Evolutionary conservation across 106 monocot genomes (phyloP).

Genomic region (Dendrobium officinale): DNA sequence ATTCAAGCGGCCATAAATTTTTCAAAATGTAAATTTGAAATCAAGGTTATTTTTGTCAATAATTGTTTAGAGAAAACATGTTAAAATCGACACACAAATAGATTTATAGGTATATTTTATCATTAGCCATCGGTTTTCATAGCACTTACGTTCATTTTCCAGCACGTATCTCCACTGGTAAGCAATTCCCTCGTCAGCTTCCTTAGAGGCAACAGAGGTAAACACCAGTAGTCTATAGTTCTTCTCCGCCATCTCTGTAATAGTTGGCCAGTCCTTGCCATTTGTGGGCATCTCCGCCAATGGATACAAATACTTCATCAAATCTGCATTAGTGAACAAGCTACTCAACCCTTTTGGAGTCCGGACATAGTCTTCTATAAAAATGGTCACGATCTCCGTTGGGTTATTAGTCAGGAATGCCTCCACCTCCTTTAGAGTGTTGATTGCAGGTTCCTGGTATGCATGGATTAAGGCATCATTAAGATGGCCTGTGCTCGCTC

Average conservation of each 20-base stretch:
- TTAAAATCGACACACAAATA: neutral
- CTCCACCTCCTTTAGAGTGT: conserved; percentile 90
- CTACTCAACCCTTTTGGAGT: conserved; percentile 77
- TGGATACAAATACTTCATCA: conserved; percentile 85
- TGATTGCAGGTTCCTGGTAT: conserved; percentile 83
- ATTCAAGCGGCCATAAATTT: too few species aligned
- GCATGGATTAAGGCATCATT: conserved; percentile 5
- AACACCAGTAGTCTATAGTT: conserved; percentile 82
- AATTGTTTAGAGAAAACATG: too few species aligned
- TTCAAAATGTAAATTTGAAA: too few species aligned
- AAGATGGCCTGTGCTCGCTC: neutral
- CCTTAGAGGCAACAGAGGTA: conserved; percentile 78
- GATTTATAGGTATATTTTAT: neutral
- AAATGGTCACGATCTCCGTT: conserved; percentile 86
- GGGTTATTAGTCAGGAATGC: conserved; percentile 73
- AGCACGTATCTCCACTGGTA: conserved; percentile 91
- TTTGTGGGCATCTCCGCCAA: conserved; percentile 73
- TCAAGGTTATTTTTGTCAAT: too few species aligned
- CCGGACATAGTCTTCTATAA: conserved; percentile 93
- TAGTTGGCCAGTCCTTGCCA: conserved; percentile 89
- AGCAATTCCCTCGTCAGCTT: conserved; percentile 97
- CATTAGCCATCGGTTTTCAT: neutral
- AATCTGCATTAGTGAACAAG: conserved; percentile 66
- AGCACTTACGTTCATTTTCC: conserved; percentile 86
- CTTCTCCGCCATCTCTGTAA: conserved; percentile 75